Evolutionary conservation across 2,329 filamentous ascomycete species (phyloP).

Genomic region (Pyrenophora tritici-repentis): DNA sequence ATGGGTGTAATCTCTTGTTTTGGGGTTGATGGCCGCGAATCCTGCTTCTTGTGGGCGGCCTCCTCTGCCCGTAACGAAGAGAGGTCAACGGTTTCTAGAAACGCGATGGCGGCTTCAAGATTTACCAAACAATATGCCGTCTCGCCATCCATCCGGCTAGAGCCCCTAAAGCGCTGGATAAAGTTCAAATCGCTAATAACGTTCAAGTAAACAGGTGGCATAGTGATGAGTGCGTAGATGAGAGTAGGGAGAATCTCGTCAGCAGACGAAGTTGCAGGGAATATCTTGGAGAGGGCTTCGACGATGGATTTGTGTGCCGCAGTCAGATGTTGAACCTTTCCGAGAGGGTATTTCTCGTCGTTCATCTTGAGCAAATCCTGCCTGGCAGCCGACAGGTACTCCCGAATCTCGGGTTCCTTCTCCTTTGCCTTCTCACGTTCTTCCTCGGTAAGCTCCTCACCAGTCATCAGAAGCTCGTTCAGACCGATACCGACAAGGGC

Average conservation of each 20-base stretch:
- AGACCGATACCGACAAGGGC: constrained; percentile 89
- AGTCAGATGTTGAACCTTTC: constrained; percentile 87
- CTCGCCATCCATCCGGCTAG: constrained; percentile 86
- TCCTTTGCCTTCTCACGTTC: constrained; percentile 60
- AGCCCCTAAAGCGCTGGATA: constrained; percentile 87
- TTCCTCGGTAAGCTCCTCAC: constrained; percentile 60
- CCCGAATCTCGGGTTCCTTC: constrained; percentile 68
- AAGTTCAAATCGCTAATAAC: constrained; percentile 95
- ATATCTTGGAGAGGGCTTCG: constrained; percentile 72
- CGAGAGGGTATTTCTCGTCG: constrained; percentile 82
- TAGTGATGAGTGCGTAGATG: constrained; percentile 93
- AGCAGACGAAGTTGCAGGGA: constrained; percentile 80
- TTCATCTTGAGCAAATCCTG: constrained; percentile 79
- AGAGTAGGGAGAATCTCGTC: constrained; percentile 97
- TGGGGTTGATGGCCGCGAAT: constrained; percentile 55
- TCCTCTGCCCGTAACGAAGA: constrained; percentile 86
- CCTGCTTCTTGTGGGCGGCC: constrained; percentile 60
- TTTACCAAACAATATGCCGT: constrained; percentile 96
- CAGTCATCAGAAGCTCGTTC: constrained; percentile 70
- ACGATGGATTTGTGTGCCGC: constrained; percentile 93
- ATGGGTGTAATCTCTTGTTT: constrained; percentile 47
- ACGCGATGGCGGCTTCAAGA: constrained; percentile 90
- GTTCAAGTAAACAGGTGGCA: constrained; percentile 81
- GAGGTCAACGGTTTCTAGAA: constrained; percentile 92
- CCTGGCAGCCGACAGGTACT: constrained; percentile 71